These are phyloP conservation scores for Fusarium globosum DNA, from an alignment of 2,329 filamentous ascomycete genomes.

Conservation along the genomic window DNA sequence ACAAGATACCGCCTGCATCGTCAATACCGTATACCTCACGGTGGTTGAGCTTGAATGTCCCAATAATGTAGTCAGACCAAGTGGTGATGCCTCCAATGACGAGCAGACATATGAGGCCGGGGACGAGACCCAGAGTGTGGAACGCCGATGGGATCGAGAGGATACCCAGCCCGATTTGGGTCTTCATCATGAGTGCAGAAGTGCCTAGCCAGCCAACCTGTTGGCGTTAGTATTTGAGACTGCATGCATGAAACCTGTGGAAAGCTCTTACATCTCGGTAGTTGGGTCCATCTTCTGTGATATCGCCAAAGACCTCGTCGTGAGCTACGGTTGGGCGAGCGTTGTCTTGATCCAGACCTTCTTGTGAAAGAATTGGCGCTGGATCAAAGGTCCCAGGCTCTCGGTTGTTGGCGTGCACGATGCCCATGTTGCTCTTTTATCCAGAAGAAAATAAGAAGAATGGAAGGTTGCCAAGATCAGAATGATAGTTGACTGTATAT, in stretches of 20 bases:
- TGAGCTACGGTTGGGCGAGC: slow-evolving; percentile 14
- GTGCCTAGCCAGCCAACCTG: slow-evolving; percentile 59
- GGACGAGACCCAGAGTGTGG: slow-evolving; percentile 58
- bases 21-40: slow-evolving; percentile 65
- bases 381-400: background rate
- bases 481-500: background rate
- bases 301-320: slow-evolving; percentile 48
- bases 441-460: background rate
- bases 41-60: slow-evolving; percentile 62
- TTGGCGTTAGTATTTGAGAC: slow-evolving; percentile 1
- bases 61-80: slow-evolving; percentile 62
- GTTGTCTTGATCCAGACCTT: background rate
- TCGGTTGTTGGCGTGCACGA: background rate
- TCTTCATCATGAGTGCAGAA: slow-evolving; percentile 60
- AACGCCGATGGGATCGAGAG: slow-evolving; percentile 60
- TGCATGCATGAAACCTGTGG: background rate
- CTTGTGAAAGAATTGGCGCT: background rate
- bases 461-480: background rate
- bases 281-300: slow-evolving; percentile 46
- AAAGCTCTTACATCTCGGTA: slow-evolving; percentile 44
- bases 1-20: slow-evolving; percentile 61
- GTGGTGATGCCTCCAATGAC: slow-evolving; percentile 57
- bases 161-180: slow-evolving; percentile 58
- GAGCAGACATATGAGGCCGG: slow-evolving; percentile 57
- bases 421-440: background rate